These are phyloP conservation scores for Fraxinus albicans DNA, from an alignment of 305 asterid species.

Conservation along the genomic window DNA sequence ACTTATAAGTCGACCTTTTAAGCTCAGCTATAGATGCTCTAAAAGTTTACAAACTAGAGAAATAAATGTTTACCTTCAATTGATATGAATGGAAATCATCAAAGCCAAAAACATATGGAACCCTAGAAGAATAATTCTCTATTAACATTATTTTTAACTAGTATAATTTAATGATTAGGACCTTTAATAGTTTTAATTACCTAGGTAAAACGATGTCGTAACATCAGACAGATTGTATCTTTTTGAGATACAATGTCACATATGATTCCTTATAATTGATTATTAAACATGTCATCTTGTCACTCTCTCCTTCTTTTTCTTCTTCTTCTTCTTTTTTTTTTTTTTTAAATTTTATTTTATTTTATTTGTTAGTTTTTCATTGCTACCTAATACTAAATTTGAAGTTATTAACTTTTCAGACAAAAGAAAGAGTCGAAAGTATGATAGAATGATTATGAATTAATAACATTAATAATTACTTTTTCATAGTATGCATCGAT, in stretches of 20 bases:
- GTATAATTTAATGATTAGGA: conserved; percentile 9
- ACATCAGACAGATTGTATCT: conserved; percentile 24
- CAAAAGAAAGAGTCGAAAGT: not conserved
- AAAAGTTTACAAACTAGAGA: not conserved
- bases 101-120: not conserved
- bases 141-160: not conserved
- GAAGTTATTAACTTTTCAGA: not conserved
- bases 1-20: not conserved
- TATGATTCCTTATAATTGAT: not conserved
- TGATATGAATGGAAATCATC: conserved; percentile 3
- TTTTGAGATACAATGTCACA: conserved; percentile 3
- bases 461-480: not conserved
- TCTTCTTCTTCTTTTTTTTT: too few species aligned
- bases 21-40: not conserved
- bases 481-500: not conserved
- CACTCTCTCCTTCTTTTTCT: not conserved
- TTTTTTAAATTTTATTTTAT: not conserved
- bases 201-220: not conserved
- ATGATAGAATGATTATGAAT: not conserved
- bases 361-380: not conserved
- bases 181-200: conserved; percentile 10
- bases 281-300: conserved; percentile 14
- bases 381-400: not conserved
- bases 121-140: conserved; percentile 16
- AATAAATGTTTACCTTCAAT: not conserved